Evolutionary conservation across 345 rosid species (phyloP).

Genomic region (Kernera saxatilis): DNA sequence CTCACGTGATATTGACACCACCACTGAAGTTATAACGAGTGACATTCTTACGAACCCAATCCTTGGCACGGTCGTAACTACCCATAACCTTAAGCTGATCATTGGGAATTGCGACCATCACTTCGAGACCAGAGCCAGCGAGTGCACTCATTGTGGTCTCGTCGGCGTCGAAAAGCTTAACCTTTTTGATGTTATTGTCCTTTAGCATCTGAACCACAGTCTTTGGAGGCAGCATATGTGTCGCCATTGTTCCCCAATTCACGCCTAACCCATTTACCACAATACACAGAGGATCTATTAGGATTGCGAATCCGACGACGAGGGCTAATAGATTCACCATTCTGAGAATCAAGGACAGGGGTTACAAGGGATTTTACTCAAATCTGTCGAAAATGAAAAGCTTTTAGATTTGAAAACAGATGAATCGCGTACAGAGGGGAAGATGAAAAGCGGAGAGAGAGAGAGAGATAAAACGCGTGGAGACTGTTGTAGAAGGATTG

Average conservation of each 20-base stretch:
- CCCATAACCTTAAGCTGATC: slow-evolving; percentile 61
- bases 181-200: slow-evolving; percentile 67
- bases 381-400: not conserved
- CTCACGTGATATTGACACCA: slow-evolving; percentile 68
- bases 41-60: slow-evolving; percentile 62
- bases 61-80: slow-evolving; percentile 43
- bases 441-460: not conserved
- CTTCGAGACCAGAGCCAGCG: slow-evolving; percentile 59
- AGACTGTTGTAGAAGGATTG: not conserved
- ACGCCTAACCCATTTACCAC: slow-evolving; percentile 52
- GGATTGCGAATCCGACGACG: not conserved
- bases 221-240: slow-evolving; percentile 48
- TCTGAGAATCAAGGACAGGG: not conserved
- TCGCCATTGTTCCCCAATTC: slow-evolving; percentile 80
- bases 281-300: not conserved
- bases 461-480: not conserved
- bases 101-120: slow-evolving; percentile 88
- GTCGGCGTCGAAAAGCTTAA: slow-evolving; percentile 78
- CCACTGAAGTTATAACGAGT: slow-evolving; percentile 58
- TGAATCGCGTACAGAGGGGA: not conserved
- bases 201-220: slow-evolving; percentile 61
- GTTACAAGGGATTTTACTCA: not conserved
- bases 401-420: not conserved
- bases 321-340: not conserved
- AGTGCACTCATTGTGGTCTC: slow-evolving; percentile 55